These are phyloP conservation scores for Parsonsia alboflavescens DNA, from an alignment of 257 asterid species.

Conservation along the genomic window DNA sequence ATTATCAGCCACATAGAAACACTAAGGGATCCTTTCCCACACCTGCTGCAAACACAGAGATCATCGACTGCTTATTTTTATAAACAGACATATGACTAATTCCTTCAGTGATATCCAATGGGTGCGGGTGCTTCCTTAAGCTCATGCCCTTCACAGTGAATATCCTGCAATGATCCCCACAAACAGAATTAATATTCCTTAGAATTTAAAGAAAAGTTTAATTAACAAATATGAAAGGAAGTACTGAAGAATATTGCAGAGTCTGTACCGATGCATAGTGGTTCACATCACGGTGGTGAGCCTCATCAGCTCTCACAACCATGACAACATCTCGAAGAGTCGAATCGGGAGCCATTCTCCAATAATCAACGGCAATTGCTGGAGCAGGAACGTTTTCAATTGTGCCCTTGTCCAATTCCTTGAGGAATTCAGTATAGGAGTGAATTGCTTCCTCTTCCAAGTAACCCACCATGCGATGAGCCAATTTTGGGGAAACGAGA, in stretches of 20 bases:
- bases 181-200: not conserved
- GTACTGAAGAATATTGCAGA: not conserved
- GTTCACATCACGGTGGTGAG: conserved; percentile 93
- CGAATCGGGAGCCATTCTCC: conserved; percentile 56
- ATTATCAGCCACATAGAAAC: not conserved
- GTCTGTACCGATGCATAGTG: conserved; percentile 77
- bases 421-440: conserved; percentile 55
- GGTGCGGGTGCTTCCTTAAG: conserved; percentile 52
- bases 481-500: conserved; percentile 53
- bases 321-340: conserved; percentile 78
- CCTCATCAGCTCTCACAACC: conserved; percentile 84
- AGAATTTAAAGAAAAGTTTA: not conserved
- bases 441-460: conserved; percentile 69
- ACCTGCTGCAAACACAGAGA: not conserved
- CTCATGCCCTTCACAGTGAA: conserved; percentile 46
- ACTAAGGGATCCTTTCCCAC: not conserved
- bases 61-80: not conserved
- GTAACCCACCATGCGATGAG: conserved; percentile 69
- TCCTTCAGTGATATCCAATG: conserved; percentile 41
- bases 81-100: not conserved
- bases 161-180: conserved; percentile 43
- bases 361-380: conserved; percentile 83
- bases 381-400: conserved; percentile 85
- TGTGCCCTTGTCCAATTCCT: conserved; percentile 59
- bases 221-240: not conserved